Evolutionary conservation across 257 asterid genomes (phyloP), one percentile per base, ranked within the genome.

Genomic region (Eustoma russellianum): DNA sequence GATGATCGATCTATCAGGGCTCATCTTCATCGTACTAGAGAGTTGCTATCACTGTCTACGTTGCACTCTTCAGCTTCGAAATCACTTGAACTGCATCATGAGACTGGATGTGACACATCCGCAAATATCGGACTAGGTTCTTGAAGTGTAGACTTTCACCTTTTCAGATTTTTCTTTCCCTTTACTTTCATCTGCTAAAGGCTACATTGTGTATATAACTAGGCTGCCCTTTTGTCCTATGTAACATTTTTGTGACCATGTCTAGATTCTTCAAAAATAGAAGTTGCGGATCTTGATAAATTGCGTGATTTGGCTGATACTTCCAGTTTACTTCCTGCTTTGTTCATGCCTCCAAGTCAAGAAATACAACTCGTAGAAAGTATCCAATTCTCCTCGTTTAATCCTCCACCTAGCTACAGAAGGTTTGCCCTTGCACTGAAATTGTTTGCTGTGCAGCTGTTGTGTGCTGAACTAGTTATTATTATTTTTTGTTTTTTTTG

Each of bases 1-100:
- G 99, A 92, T 83, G 99, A 92, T 70, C 81, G 97, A 67, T 85
- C 99, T 61, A 79, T 92, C 63, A 81, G 97, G 70, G 94, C 94
- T 65, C 95, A 92, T 70, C 79, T 92, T 70, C 83, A 77, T 62
- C 94, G 94, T 43, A 83, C 93, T 19, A 78, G 95, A 66, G 95
- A 88, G 71, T 75, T 88, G 67, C 79, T 88, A 72, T 88, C 97
- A 59, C 93, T 79, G 61, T 72, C 88, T 55, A 69, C 95, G 7
- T 55, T 83, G 75, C 95, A 83, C 64, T 83, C 97, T 53, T 92
- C 97, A 15, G 60, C 83, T 61, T 92, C 99, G 60, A 85, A 97
- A 34, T 70, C 69, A 16, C 91, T 92, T 63, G 97, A 95, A 50
- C 69, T 83, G 46, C 94, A 85, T 43, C 94, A 85, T 57, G 95